These are phyloP conservation scores for Colletotrichum liriopes DNA, from an alignment of 2,329 filamentous ascomycete genomes.

Conservation along the genomic window DNA sequence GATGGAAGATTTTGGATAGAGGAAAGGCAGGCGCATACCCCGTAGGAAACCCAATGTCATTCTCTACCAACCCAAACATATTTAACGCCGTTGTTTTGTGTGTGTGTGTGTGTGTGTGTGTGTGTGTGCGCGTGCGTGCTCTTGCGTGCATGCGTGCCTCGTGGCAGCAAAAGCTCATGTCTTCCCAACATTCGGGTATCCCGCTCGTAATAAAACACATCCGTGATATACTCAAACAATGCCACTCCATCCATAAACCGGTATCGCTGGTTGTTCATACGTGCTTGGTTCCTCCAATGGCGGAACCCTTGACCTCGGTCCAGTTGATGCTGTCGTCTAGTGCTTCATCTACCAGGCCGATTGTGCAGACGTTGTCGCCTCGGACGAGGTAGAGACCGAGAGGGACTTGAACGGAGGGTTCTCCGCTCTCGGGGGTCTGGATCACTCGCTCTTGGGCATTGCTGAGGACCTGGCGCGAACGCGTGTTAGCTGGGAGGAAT, in stretches of 20 bases:
- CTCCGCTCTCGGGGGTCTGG: slow-evolving; percentile 85
- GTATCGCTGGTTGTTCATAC: slow-evolving; percentile 49
- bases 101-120: slow-evolving; percentile 20
- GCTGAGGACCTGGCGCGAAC: slow-evolving; percentile 76
- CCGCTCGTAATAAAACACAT: slow-evolving; percentile 26
- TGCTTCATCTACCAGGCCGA: slow-evolving; percentile 90
- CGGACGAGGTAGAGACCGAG: slow-evolving; percentile 93
- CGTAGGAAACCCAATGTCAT: slow-evolving; percentile 42
- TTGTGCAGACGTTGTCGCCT: slow-evolving; percentile 93
- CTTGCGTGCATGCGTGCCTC: slow-evolving; percentile 13
- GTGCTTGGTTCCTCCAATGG: slow-evolving; percentile 90
- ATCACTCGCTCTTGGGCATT: slow-evolving; percentile 92
- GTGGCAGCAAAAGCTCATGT: slow-evolving; percentile 31
- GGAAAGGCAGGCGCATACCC: slow-evolving; percentile 43
- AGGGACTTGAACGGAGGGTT: slow-evolving; percentile 84
- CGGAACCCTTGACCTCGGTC: slow-evolving; percentile 87
- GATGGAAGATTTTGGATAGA: slow-evolving; percentile 18
- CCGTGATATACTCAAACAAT: slow-evolving; percentile 28
- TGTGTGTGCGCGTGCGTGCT: slow-evolving; percentile 2
- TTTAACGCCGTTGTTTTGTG: slow-evolving; percentile 41
- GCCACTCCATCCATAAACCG: slow-evolving; percentile 40
- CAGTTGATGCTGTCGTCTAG: slow-evolving; percentile 94
- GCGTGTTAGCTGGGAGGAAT: slow-evolving; percentile 14
- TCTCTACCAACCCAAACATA: slow-evolving; percentile 43
- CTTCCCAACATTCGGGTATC: slow-evolving; percentile 40